Evolutionary conservation across 345 rosid genomes (phyloP), one percentile per base, ranked within the genome.

Genomic region (Rhizophora mangle): DNA sequence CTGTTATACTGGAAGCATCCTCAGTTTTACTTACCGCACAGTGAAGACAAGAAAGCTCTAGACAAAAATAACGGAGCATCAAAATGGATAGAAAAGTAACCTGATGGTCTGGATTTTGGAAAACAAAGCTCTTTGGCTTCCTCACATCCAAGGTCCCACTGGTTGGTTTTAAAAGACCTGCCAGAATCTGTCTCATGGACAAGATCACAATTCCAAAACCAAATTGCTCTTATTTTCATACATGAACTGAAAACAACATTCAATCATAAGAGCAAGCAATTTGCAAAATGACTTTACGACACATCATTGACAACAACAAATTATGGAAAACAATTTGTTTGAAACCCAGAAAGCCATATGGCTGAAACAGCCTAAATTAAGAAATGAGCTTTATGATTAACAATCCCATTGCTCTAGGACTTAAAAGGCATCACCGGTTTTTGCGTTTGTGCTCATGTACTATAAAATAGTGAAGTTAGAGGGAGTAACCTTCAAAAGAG

Each of bases 91-190:
- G 36, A 55, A 71, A 73, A 60, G 26, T 52, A 76, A 91, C 97
- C 97, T 94, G 98, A 79, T 94, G 95, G 73, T 94, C 97, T 0
- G 95, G 97, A 80, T 94, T 89, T 77, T 88, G 96, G 85, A 91
- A 87, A 18, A 91, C 97, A 77, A 86, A 91, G 75, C 91, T 89
- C 85, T 79, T 85, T 0, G 98, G 97, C 75, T 79, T 82, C 75
- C 74, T 86, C 64, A 89, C 90, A 69, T 68, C 74, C 56, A 84
- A 71, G 36, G 54, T 65, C 60, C 98, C 98, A 8, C 73, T 76
- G 2, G 90, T 84, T 43, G 98, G 98, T 61, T 80, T 83, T 78
- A 86, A 66, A 61, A 91, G 86, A 85, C 96, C 98, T 8, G 97
- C 98, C 75, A 94, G 82, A 58, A 94, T 85, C 97, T 94, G 86